These are phyloP conservation scores for Blastomyces emzantsi DNA, from an alignment of 2,329 filamentous ascomycete species.

Conservation along the genomic window DNA sequence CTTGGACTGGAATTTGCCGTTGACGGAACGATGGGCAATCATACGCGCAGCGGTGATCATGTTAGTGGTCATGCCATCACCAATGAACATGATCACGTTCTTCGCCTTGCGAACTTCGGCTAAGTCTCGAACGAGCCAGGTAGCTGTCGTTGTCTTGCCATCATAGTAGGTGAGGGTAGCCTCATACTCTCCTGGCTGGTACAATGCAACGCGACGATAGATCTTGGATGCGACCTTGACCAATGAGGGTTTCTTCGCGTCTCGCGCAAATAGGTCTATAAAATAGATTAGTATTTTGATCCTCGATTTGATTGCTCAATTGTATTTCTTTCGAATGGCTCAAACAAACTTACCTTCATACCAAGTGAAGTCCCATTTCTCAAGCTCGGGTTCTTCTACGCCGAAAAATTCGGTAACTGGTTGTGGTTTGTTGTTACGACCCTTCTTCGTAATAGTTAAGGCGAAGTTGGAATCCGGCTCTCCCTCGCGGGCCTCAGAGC, in stretches of 20 bases:
- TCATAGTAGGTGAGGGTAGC: constrained; percentile 69
- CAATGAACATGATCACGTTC: constrained; percentile 80
- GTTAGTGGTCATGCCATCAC: constrained; percentile 51
- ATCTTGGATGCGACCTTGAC: constrained; percentile 75
- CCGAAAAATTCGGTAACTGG: constrained; percentile 59
- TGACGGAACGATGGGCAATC: constrained; percentile 72
- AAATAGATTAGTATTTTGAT: neutral
- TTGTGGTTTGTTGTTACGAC: constrained; percentile 35
- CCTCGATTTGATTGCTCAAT: neutral
- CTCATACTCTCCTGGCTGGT: constrained; percentile 70
- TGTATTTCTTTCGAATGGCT: neutral
- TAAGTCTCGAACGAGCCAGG: constrained; percentile 67
- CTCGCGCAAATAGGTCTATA: constrained; percentile 63
- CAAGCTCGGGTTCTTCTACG: constrained; percentile 60
- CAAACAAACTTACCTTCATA: constrained; percentile 52
- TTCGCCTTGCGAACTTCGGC: constrained; percentile 64
- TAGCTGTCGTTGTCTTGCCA: constrained; percentile 60
- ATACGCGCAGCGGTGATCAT: constrained; percentile 59
- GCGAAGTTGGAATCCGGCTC: constrained; percentile 59
- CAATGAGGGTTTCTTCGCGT: constrained; percentile 57
- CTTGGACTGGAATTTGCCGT: constrained; percentile 69
- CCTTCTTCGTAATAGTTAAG: constrained; percentile 64
- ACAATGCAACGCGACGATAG: constrained; percentile 65
- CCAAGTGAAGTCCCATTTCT: constrained; percentile 78
- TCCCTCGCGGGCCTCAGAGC: constrained; percentile 67